Conservation (phyloP, 2,329 filamentous ascomycete species). For the Fusarium liriodendri region DNA sequence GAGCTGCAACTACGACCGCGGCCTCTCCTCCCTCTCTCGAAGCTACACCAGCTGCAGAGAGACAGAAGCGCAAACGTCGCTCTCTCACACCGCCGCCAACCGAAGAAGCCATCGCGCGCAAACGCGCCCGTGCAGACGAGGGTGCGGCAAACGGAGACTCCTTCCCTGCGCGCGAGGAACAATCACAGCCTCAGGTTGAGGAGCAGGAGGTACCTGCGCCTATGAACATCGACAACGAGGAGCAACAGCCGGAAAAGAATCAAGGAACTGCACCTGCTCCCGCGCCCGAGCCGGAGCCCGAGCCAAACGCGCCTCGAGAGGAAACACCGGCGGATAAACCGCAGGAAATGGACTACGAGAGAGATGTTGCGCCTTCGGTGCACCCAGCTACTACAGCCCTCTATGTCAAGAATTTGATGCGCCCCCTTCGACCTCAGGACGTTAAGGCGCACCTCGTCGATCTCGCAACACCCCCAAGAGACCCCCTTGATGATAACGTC, state of each 20-base stretch:
- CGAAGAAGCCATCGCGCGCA: slow-evolving; percentile 63
- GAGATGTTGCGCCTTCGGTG: slow-evolving; percentile 64
- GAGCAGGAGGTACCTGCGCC: slow-evolving; percentile 13
- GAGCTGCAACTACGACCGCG: slow-evolving; percentile 17
- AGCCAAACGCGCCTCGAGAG: not conserved
- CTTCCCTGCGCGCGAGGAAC: slow-evolving; percentile 20
- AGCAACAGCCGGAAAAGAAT: slow-evolving; percentile 10
- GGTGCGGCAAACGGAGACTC: slow-evolving; percentile 19
- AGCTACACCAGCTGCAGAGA: slow-evolving; percentile 37
- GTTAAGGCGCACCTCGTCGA: slow-evolving; percentile 76
- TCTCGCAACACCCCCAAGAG: slow-evolving; percentile 71
- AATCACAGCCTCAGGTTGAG: slow-evolving; percentile 12
- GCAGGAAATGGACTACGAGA: slow-evolving; percentile 48
- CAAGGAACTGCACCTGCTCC: not conserved
- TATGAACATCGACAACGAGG: slow-evolving; percentile 27
- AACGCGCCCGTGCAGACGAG: slow-evolving; percentile 62
- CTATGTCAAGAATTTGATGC: slow-evolving; percentile 92
- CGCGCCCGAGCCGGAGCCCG: not conserved
- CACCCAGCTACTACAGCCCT: slow-evolving; percentile 81
- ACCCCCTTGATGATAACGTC: slow-evolving; percentile 61
- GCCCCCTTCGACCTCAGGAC: slow-evolving; percentile 77
- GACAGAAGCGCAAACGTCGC: slow-evolving; percentile 74
- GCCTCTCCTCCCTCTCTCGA: slow-evolving; percentile 17
- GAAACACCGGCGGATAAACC: slow-evolving; percentile 6
- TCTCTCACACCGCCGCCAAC: slow-evolving; percentile 71